Evolutionary conservation across 1,284 basidiomycete species (phyloP), one percentile per base, ranked within the genome.

Genomic region (Melanopsichium pennsylvanicum): DNA sequence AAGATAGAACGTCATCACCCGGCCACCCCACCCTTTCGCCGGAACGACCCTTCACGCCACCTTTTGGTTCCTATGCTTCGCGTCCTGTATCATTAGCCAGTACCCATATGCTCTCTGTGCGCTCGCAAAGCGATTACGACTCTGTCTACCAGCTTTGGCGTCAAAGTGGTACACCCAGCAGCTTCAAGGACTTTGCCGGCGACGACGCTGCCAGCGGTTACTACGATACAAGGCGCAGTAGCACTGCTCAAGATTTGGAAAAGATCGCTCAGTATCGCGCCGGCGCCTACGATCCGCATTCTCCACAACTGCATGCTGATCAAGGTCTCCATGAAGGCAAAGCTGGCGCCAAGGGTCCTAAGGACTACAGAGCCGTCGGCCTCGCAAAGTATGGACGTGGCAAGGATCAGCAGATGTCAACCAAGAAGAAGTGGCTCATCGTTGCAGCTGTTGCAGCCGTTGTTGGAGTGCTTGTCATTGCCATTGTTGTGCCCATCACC

Each of bases 61-160:
- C 56, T n/a, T 50, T 55, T 19, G 50, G 34, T 10, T 34, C 42
- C 12, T 41, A 42, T 5, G 44, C 19, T 6, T 46, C 55, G 8
- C 31, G 67, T 2, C 57, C 62, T 3, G 18, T 36, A 2, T 61
- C 57, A 12, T 12, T 61, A 7, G 62, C 70, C 34, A 70, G 68
- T 48, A 68, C 70, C 5, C 54, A 58, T 39, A 54, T 70, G 58
- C 41, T 70, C 18, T 48, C 51, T 23, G 31, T 40, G 5, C 49
- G 56, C 41, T 58, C 56, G 2, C 51, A 51, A 19, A 69, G 52
- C 44, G 72, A 74, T 36, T 74, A 74, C 32, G 72, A 72, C 32
- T 70, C 70, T 16, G 56, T 63, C 39, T 67, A 74, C 36, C 70
- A 64, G 40, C 70, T 74, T 21, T 61, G 52, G 50, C 38, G 63